These are phyloP conservation scores for Vitis hybrid DNA, from an alignment of 177 flowering plant genomes.

Conservation along the genomic window DNA sequence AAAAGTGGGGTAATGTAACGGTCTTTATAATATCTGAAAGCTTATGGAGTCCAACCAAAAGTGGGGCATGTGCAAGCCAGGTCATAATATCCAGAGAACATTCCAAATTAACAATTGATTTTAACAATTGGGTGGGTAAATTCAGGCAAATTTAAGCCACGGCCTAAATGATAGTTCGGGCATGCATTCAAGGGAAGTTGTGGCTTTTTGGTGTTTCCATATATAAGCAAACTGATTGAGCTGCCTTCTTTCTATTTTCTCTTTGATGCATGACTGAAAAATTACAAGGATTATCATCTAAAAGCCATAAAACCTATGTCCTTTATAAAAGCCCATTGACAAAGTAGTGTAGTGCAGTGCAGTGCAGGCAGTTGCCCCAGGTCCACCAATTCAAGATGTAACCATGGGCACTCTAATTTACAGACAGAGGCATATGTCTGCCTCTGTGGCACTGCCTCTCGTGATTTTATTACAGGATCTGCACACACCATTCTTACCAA, in stretches of 20 bases:
- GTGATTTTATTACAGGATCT: conserved; percentile 19
- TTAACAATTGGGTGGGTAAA: too few species aligned
- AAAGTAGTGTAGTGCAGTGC: conserved; percentile 14
- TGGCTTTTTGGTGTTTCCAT: not conserved
- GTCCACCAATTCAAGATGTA: conserved; percentile 10
- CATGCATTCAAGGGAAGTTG: not conserved
- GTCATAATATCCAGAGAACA: too few species aligned
- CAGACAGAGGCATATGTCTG: conserved; percentile 13
- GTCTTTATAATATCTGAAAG: too few species aligned
- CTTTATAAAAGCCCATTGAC: conserved; percentile 8
- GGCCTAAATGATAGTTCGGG: not conserved
- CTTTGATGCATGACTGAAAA: not conserved
- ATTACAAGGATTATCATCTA: not conserved
- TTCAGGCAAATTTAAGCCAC: not conserved
- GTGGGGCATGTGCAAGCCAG: too few species aligned
- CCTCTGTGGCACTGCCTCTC: conserved; percentile 22
- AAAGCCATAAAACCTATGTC: not conserved
- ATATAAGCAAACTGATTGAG: not conserved
- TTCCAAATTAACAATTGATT: too few species aligned
- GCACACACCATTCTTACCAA: conserved; percentile 10
- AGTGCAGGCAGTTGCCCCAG: not conserved
- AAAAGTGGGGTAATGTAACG: too few species aligned
- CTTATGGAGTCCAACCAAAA: too few species aligned
- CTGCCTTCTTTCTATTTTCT: not conserved
- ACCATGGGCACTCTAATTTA: conserved; percentile 7